phyloP scores from a whole-genome alignment of 1,284 basidiomycete genomes.

The Flammula alnicola region DNA sequence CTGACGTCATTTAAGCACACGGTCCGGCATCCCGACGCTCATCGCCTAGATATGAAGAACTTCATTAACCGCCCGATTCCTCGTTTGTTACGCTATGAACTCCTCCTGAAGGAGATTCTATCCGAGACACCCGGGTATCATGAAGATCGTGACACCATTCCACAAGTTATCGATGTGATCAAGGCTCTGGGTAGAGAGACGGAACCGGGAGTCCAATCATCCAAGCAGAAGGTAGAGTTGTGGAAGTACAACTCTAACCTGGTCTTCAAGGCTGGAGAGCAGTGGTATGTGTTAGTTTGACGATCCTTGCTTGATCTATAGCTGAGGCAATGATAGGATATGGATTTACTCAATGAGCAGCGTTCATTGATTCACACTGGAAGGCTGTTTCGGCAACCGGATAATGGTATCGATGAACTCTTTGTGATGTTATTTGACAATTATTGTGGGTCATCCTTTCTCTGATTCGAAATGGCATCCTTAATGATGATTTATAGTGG shows the following conservation, averaged over 20 bases:
- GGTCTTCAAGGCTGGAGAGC: conserved; percentile 79
- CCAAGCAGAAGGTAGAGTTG: conserved; percentile 86
- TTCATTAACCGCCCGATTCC: conserved; percentile 91
- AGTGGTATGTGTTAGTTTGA: conserved; percentile 58
- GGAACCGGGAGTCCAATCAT: conserved; percentile 81
- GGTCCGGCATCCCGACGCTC: conserved; percentile 74
- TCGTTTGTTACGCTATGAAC: conserved; percentile 86
- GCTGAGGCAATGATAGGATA: conserved; percentile 56
- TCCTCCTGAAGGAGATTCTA: conserved; percentile 79
- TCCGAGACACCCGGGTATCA: conserved; percentile 75
- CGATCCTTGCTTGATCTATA: not conserved
- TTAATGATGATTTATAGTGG: conserved; percentile 54
- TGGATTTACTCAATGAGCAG: conserved; percentile 85
- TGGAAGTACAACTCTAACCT: conserved; percentile 85
- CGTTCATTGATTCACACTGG: conserved; percentile 84
- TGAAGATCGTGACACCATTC: conserved; percentile 80
- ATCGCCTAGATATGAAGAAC: conserved; percentile 83
- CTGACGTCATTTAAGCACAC: conserved; percentile 52
- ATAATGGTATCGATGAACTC: conserved; percentile 83
- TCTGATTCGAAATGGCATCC: conserved; percentile 10
- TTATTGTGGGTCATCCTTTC: conserved; percentile 65
- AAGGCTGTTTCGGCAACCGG: conserved; percentile 82
- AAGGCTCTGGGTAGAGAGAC: conserved; percentile 84
- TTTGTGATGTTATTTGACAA: conserved; percentile 92
- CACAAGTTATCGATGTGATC: conserved; percentile 85